Conservation (phyloP, 768 basidiomycete genomes). For the Xerocomellus amylosporus region DNA sequence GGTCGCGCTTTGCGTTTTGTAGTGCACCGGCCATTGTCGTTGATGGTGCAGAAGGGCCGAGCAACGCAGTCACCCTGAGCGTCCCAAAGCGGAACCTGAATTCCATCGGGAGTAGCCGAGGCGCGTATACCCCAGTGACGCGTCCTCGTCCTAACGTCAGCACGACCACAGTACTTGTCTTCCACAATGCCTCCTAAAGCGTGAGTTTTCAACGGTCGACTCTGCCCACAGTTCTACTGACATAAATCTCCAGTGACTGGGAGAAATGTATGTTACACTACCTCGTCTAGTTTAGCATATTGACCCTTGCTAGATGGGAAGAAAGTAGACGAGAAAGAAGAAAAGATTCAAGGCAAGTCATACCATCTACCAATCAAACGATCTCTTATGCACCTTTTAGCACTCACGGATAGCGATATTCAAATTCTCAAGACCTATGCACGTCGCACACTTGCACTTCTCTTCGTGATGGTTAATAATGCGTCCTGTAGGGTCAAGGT, state of each 20-base stretch:
- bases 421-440: constrained; percentile 99
- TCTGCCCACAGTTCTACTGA: constrained; percentile 5
- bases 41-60: constrained; percentile 1
- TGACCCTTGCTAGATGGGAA: constrained; percentile 62
- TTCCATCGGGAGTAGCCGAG: constrained; percentile 23
- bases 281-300: background rate
- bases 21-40: constrained; percentile 86
- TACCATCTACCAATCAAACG: background rate
- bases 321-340: constrained; percentile 81
- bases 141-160: constrained; percentile 30
- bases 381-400: constrained; percentile 39
- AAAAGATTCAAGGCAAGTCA: constrained; percentile 82
- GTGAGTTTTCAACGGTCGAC: constrained; percentile 49
- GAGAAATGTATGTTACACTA: constrained; percentile 77
- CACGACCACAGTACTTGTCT: constrained; percentile 22
- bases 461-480: background rate
- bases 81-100: constrained; percentile 33
- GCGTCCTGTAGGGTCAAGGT: constrained; percentile 80
- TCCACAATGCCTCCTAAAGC: constrained; percentile 88
- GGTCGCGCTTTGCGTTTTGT: constrained; percentile 82
- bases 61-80: background rate
- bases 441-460: constrained; percentile 26
- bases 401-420: constrained; percentile 96
- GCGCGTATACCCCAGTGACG: constrained; percentile 34
- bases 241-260: constrained; percentile 73